These are phyloP conservation scores for Setaria viridis DNA, from an alignment of 202 grass and related monocot genomes.

Conservation along the genomic window DNA sequence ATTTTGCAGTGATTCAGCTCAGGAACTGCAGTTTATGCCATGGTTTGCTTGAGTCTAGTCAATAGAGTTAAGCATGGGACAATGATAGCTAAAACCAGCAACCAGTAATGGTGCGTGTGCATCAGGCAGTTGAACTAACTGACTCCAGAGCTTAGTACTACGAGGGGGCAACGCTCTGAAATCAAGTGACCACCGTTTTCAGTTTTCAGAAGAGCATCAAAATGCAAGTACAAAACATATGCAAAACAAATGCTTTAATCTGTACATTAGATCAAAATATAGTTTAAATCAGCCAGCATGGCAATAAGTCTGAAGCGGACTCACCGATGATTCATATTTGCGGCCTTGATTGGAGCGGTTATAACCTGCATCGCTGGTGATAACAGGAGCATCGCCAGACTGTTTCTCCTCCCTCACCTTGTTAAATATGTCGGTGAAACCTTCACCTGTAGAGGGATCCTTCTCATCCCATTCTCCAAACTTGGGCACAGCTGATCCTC, in stretches of 20 bases:
- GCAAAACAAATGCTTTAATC: slow-evolving; percentile 10
- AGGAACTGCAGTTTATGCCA: not conserved
- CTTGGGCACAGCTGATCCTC: slow-evolving; percentile 81
- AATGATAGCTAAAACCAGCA: not conserved
- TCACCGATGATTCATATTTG: slow-evolving; percentile 69
- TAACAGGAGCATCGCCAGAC: slow-evolving; percentile 43
- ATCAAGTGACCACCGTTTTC: not conserved
- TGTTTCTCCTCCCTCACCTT: slow-evolving; percentile 84
- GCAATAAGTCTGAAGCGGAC: slow-evolving; percentile 35
- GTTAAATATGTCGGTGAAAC: slow-evolving; percentile 87
- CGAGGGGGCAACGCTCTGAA: not conserved
- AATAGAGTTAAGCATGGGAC: not conserved
- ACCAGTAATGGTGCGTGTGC: not conserved
- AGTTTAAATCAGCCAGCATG: not conserved
- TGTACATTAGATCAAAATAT: not conserved
- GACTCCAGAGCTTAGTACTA: not conserved
- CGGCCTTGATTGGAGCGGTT: slow-evolving; percentile 50
- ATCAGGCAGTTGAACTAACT: not conserved
- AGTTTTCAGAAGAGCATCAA: slow-evolving; percentile 17
- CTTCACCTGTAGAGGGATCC: slow-evolving; percentile 80
- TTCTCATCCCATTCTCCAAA: slow-evolving; percentile 97
- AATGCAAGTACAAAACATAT: slow-evolving; percentile 5
- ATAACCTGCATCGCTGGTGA: slow-evolving; percentile 41
- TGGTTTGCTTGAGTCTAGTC: not conserved
- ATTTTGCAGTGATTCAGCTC: not conserved